Base-by-base conservation (phyloP, 371 early-diverging fungal species). In the Batkoa obscura region DNA sequence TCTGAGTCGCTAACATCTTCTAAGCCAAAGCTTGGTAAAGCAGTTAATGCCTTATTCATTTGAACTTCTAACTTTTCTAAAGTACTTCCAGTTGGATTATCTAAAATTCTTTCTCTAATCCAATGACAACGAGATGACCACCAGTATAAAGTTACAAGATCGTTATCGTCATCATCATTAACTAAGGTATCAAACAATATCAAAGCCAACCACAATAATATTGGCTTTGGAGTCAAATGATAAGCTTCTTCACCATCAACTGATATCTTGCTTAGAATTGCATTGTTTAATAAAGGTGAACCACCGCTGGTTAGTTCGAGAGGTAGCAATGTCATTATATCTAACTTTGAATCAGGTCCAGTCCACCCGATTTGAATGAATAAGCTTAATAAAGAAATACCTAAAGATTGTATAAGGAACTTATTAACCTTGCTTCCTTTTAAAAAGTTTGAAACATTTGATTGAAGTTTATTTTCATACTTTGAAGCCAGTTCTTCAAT, bases 201-300 rank as follows among this genome's bases (percentile, higher is more conserved):
- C 35, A 72, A 63, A 0, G 90, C 81, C 32, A 84, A 60, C 8
- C 71, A 66, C 52, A 95, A 66, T 36, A 83, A 76, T 39, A 79
- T 63, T 3, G 89, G 75, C 9, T 74, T 67, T 6, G 79, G 75
- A 0, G 86, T 72, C 39, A 91, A 68, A 49, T 79, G 78, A 65
- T 93, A 95, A 3, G 78, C 81, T 50, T 82, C 81, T 64, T 94
- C 96, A 55, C 86, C 81, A 60, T 90, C 91, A 2, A 68, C 78
- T 30, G 79, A 71, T 35, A 93, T 72, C 0, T 62, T 51, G 48
- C 60, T 58, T 1, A 75, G 52, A 23, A 60, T 58, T 31, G 57
- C 55, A 30, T 58, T 50, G 2, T 66, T 57, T 2, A 50, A 5
- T 34, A 12, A 3, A 8, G 15, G 15, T 34, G 15, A 4, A 15